phyloP scores from a whole-genome alignment of 2,329 filamentous ascomycete genomes.

The Cercospora sojina region DNA sequence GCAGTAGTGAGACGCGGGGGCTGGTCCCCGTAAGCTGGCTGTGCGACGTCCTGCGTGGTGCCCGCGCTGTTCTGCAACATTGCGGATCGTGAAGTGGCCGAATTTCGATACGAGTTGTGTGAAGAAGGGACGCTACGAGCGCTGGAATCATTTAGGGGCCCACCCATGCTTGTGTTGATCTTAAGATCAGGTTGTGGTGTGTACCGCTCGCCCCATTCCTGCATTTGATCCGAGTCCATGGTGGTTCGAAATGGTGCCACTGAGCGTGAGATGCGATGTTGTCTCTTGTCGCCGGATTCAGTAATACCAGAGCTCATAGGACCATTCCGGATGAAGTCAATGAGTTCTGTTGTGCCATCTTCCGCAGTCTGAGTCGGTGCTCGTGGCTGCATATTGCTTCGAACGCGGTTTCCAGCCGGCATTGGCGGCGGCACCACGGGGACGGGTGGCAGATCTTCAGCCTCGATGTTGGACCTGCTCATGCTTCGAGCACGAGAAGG shows the following conservation, averaged over 20 bases:
- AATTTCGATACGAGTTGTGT: conserved; percentile 28
- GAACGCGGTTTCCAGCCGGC: conserved; percentile 24
- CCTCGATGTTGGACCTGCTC: conserved; percentile 18
- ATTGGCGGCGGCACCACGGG: conserved; percentile 32
- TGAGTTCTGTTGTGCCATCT: conserved; percentile 77
- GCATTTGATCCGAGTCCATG: conserved; percentile 79
- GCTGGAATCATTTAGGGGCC: conserved; percentile 13
- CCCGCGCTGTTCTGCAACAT: conserved; percentile 23
- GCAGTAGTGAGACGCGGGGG: conserved; percentile 19
- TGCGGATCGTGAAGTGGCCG: conserved; percentile 45
- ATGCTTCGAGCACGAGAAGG: conserved; percentile 24
- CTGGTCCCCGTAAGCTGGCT: conserved; percentile 21
- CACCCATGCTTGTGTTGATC: conserved; percentile 22
- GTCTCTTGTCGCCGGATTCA: conserved; percentile 29
- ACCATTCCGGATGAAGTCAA: conserved; percentile 91
- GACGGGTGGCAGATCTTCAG: conserved; percentile 23
- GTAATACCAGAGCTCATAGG: conserved; percentile 50
- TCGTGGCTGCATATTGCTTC: conserved; percentile 32
- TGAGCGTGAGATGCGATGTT: conserved; percentile 74
- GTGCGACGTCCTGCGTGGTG: conserved; percentile 12
- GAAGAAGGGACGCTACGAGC: conserved; percentile 23
- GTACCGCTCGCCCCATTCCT: conserved; percentile 36
- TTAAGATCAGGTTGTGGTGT: conserved; percentile 25
- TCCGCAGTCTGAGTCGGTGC: conserved; percentile 61
- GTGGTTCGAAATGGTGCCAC: conserved; percentile 82